A percentile compares a stretch with the other conserved stretches of the same genome.
These are phyloP conservation scores for Astragalus membranaceus DNA, from an alignment of 306 rosid species.

Conservation along the genomic window DNA sequence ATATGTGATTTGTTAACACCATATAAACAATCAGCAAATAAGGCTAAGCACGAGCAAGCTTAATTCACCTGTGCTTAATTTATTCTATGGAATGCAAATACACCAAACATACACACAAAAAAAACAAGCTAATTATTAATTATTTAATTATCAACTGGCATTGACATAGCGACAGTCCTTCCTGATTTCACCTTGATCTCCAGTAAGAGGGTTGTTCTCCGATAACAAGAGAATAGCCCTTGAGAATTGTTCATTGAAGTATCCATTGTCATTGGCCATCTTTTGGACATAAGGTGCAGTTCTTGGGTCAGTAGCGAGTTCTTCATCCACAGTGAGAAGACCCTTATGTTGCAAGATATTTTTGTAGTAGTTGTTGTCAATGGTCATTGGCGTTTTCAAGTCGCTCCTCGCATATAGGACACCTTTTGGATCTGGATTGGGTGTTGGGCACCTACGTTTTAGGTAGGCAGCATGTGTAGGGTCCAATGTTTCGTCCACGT, in stretches of 20 bases:
- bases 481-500: conserved; percentile 46
- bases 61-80: too few species aligned
- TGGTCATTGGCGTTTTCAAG: conserved; percentile 56
- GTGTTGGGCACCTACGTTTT: conserved; percentile 63
- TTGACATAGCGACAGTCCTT: conserved; percentile 71
- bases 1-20: too few species aligned
- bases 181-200: conserved; percentile 60
- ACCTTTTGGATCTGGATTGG: conserved; percentile 47
- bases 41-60: too few species aligned
- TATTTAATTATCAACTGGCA: conserved; percentile 6
- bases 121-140: too few species aligned
- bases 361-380: conserved; percentile 73
- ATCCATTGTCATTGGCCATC: conserved; percentile 60
- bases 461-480: conserved; percentile 52
- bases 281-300: conserved; percentile 62
- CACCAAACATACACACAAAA: neutral
- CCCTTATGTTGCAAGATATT: conserved; percentile 61
- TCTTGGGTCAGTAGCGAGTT: conserved; percentile 49
- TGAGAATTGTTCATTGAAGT: conserved; percentile 65
- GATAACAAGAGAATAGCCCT: conserved; percentile 54
- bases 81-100: neutral
- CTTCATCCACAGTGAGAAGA: conserved; percentile 55
- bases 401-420: conserved; percentile 62
- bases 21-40: too few species aligned
- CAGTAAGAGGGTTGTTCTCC: conserved; percentile 54